A percentile compares a stretch with the other conserved stretches of the same genome.
These are phyloP conservation scores for Jatropha multifida DNA, from an alignment of 441 rosid genomes.

Conservation along the genomic window DNA sequence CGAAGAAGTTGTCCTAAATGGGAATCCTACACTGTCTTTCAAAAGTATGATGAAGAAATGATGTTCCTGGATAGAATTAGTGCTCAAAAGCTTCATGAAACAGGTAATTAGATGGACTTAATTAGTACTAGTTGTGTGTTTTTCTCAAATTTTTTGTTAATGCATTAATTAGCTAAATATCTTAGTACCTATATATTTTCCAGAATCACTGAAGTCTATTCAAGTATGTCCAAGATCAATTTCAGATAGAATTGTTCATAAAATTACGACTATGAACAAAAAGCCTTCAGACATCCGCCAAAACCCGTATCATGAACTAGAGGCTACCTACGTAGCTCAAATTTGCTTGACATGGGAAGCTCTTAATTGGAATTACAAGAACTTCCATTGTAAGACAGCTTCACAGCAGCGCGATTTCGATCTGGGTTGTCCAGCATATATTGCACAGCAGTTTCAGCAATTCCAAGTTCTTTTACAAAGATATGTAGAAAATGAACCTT, in stretches of 20 bases:
- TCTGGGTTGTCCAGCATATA: slow-evolving; percentile 63
- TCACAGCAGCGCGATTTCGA: slow-evolving; percentile 45
- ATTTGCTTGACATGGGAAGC: slow-evolving; percentile 97
- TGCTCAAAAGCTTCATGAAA: slow-evolving; percentile 91
- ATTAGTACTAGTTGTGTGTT: not conserved
- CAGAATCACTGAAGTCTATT: slow-evolving; percentile 77
- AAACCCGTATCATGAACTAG: slow-evolving; percentile 84
- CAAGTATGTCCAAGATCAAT: slow-evolving; percentile 81
- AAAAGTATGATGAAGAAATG: slow-evolving; percentile 97
- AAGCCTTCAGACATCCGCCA: slow-evolving; percentile 43
- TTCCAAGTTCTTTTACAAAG: slow-evolving; percentile 89
- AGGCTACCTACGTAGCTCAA: slow-evolving; percentile 83
- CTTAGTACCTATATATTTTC: not conserved
- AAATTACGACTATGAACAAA: slow-evolving; percentile 51
- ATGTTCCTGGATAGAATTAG: slow-evolving; percentile 69
- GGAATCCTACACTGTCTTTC: slow-evolving; percentile 95
- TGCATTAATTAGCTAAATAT: not conserved
- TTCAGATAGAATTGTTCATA: slow-evolving; percentile 83
- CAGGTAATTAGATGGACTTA: slow-evolving; percentile 44
- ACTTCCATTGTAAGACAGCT: slow-evolving; percentile 60
- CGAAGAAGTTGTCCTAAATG: slow-evolving; percentile 92
- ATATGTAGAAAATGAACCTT: slow-evolving; percentile 88
- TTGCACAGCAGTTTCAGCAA: slow-evolving; percentile 89
- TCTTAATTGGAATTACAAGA: slow-evolving; percentile 85
- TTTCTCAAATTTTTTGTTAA: not conserved